These are phyloP conservation scores for Albugo laibachii DNA, from an alignment of 352 stramenopile species.

Conservation along the genomic window DNA sequence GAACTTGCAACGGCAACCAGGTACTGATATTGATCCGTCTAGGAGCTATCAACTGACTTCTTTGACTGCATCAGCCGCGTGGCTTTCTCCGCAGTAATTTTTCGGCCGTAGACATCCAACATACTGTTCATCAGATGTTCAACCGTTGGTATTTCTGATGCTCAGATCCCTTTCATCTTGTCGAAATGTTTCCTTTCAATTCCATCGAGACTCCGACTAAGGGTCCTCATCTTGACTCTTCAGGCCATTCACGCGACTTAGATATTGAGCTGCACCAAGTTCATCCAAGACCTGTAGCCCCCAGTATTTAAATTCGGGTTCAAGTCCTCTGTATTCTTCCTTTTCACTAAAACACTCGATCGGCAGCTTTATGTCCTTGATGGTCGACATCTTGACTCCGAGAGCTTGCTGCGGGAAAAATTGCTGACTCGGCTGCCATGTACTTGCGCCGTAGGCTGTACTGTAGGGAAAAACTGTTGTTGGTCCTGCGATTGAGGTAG, in stretches of 20 bases:
- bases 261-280: background rate
- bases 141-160: background rate
- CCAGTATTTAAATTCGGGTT: background rate
- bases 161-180: background rate
- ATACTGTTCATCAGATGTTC: background rate
- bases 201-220: background rate
- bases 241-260: background rate
- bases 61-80: background rate
- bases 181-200: background rate
- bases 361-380: background rate
- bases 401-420: too few species aligned
- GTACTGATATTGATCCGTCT: background rate
- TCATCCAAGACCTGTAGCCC: background rate
- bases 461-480: too few species aligned
- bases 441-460: too few species aligned
- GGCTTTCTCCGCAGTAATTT: background rate
- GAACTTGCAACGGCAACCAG: background rate
- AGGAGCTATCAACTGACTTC: background rate
- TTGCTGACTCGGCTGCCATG: too few species aligned
- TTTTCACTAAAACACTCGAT: background rate
- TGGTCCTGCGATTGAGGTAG: too few species aligned
- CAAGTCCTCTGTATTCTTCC: background rate
- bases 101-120: background rate
- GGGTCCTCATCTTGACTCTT: background rate
- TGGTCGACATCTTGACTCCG: background rate